Conservation (phyloP, 2,329 filamentous ascomycete species). For the Celoporthe dispersa region DNA sequence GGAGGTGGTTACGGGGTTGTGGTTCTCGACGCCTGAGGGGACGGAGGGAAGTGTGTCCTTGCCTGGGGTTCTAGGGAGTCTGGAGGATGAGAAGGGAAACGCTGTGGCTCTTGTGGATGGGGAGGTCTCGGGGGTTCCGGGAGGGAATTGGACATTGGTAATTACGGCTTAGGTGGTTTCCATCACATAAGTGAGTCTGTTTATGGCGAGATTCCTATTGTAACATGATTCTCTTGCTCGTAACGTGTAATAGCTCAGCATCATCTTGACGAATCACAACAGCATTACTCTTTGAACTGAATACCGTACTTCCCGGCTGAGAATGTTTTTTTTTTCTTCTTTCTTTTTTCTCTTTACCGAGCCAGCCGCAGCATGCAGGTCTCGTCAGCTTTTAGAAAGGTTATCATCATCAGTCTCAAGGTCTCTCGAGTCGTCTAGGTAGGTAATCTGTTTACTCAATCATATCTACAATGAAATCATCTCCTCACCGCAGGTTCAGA, state of each 20-base stretch:
- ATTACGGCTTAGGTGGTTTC: background rate
- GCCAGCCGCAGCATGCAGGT: background rate
- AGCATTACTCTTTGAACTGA: background rate
- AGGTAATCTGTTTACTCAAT: no score
- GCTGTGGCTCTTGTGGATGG: slow-evolving; percentile 8
- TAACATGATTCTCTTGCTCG: no score
- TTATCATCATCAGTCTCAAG: background rate
- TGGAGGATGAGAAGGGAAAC: background rate
- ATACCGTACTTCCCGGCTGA: background rate
- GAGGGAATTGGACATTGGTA: slow-evolving; percentile 13
- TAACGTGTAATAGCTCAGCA: no score
- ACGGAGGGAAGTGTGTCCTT: slow-evolving; percentile 8
- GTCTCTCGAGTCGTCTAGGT: background rate
- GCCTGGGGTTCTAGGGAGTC: background rate
- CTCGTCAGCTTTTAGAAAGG: background rate
- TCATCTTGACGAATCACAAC: background rate
- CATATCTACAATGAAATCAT: background rate
- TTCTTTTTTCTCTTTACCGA: no score
- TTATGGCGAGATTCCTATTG: no score
- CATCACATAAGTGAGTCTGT: no score
- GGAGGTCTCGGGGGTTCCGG: background rate
- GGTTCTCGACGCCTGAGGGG: slow-evolving; percentile 1
- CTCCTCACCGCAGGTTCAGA: background rate
- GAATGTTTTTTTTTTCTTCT: no score
- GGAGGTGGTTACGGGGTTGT: background rate